phyloP scores from a whole-genome alignment of 179 eudicot species.

The Spinacia oleracea region DNA sequence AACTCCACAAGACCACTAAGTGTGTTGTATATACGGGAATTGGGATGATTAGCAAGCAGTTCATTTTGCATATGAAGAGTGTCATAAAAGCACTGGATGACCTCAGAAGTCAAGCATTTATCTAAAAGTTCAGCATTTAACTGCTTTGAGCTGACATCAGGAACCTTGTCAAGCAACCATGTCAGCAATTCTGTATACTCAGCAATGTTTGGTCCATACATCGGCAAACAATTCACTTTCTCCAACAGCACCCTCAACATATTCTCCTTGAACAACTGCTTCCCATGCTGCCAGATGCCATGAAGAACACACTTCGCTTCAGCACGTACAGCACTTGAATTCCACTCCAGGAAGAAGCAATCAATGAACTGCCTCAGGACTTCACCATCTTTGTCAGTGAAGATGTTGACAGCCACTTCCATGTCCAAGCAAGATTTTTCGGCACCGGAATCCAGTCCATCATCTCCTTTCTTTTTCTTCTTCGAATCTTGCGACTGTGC shows the following conservation, averaged over 20 bases:
- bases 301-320: slow-evolving; percentile 89
- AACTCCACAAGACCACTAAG: slow-evolving; percentile 97
- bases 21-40: slow-evolving; percentile 95
- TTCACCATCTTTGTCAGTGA: slow-evolving; percentile 68
- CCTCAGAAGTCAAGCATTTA: slow-evolving; percentile 83
- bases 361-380: slow-evolving; percentile 80
- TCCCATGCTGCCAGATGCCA: slow-evolving; percentile 96
- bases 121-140: slow-evolving; percentile 69
- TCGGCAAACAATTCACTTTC: slow-evolving; percentile 77
- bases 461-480: slow-evolving; percentile 99
- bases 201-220: slow-evolving; percentile 89
- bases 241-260: slow-evolving; percentile 70
- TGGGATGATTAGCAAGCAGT: slow-evolving; percentile 97
- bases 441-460: slow-evolving; percentile 66
- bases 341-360: slow-evolving; percentile 93
- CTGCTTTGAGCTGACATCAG: slow-evolving; percentile 74
- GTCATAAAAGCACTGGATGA: slow-evolving; percentile 80
- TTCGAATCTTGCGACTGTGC: slow-evolving; percentile 68
- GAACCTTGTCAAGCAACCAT: slow-evolving; percentile 68
- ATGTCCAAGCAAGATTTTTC: slow-evolving; percentile 91
- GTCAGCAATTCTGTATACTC: slow-evolving; percentile 86
- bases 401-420: slow-evolving; percentile 82
- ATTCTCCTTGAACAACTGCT: slow-evolving; percentile 73
- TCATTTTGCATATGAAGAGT: slow-evolving; percentile 95
- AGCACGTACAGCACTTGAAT: slow-evolving; percentile 85